Evolutionary conservation across 129 eudicot species (phyloP), one percentile per base, ranked within the genome.

Genomic region (Flaveria robusta): DNA sequence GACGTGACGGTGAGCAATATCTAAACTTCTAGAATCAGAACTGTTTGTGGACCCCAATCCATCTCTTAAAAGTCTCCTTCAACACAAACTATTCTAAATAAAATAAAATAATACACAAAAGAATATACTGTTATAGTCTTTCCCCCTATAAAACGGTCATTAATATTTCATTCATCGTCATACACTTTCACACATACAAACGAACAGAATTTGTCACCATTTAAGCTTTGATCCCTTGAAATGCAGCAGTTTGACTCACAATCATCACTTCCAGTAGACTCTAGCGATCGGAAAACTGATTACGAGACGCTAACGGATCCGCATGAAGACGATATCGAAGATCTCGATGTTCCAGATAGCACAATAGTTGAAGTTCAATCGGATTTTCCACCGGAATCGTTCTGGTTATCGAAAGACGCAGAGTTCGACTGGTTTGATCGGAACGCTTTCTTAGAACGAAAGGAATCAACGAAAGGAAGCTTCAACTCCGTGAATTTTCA

Each of bases 381-480:
- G 3, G 93, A 86, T 76, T 76, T 75, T 14, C 95, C 96, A 56
- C 89, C 97, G 68, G 93, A 88, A 78, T 93, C 98, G 11, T 93
- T 93, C 81, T 93, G 92, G 92, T 74, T 93, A 5, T 88, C 98
- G 0, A 87, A 85, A 46, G 98, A 88, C 68, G 87, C 97, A 1
- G 98, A 93, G 74, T 86, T 83, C 78, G 98, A 93, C 41, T 93
- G 98, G 98, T 84, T 93, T 37, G 96, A 93, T 34, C 91, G 89
- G 0, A 88, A 90, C 50, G 96, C 91, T n/a, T 83, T 88, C 9
- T 72, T 83, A 54, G 96, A 88, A 55, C 85, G 98, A 5, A 88
- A 87, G 68, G 98, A 90, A 31, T 93, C 98, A 2, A 84, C 89
- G 24, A 90, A 74, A 66, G 96, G 90, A 63, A 71, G 42, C 83